These are phyloP conservation scores for Aspergillus phoenicis DNA, from an alignment of 2,329 filamentous ascomycete genomes.

Conservation along the genomic window DNA sequence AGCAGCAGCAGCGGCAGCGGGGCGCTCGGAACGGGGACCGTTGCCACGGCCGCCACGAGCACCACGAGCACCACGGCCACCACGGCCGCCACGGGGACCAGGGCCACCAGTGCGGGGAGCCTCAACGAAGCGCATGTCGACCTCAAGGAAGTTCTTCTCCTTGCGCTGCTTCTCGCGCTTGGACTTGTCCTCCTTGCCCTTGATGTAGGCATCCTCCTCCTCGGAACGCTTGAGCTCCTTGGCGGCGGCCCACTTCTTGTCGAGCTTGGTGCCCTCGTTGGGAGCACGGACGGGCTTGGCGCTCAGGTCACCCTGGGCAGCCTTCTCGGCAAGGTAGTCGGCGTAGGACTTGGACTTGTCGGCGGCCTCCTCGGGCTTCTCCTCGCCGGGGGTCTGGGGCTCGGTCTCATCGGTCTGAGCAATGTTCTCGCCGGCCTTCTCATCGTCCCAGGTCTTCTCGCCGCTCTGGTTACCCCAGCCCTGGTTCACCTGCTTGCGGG, in stretches of 20 bases:
- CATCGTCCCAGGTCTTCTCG: conserved; percentile 82
- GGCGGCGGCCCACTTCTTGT: conserved; percentile 92
- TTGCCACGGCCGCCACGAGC: conserved; percentile 26
- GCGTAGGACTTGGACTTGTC: conserved; percentile 89
- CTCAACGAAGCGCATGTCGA: conserved; percentile 82
- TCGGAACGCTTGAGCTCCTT: conserved; percentile 63
- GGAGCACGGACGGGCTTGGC: conserved; percentile 76
- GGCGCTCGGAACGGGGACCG: conserved; percentile 29
- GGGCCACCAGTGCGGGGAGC: conserved; percentile 45
- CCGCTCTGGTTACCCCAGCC: conserved; percentile 87
- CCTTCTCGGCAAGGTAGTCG: conserved; percentile 79
- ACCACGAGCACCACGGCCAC: conserved; percentile 23
- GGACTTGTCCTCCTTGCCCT: conserved; percentile 73
- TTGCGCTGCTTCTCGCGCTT: conserved; percentile 84
- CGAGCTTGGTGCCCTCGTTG: conserved; percentile 84
- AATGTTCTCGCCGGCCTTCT: conserved; percentile 87
- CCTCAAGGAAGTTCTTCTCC: conserved; percentile 85
- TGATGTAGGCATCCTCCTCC: conserved; percentile 75
- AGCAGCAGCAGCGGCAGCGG: conserved; percentile 27
- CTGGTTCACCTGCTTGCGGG: conserved; percentile 64
- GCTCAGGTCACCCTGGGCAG: conserved; percentile 68
- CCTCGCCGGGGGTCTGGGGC: conserved; percentile 54
- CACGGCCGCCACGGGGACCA: conserved; percentile 43
- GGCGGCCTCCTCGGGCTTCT: conserved; percentile 62
- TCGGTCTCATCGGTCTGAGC: conserved; percentile 83